These are phyloP conservation scores for Boletellus emodensis DNA, from an alignment of 768 basidiomycete species.

Conservation along the genomic window DNA sequence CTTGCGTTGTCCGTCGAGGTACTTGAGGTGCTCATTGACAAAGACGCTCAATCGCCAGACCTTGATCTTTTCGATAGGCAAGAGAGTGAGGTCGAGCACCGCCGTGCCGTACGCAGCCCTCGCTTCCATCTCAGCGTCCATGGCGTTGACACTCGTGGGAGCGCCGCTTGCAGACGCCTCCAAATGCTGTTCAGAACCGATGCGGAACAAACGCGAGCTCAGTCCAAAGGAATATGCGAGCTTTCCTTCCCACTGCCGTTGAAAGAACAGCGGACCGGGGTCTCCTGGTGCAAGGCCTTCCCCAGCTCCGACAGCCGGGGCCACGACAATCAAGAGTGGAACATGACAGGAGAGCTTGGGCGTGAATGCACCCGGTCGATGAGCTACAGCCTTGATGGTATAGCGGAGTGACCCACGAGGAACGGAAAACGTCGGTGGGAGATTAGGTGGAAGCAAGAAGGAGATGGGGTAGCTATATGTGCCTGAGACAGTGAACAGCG, in stretches of 20 bases:
- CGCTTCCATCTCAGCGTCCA: conserved; percentile 2
- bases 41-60: conserved; percentile 68
- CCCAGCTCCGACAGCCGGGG: conserved; percentile 76
- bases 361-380: conserved; percentile 84
- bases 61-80: conserved; percentile 85
- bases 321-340: conserved; percentile 73
- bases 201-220: conserved; percentile 78
- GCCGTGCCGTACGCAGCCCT: conserved; percentile 48
- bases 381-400: conserved; percentile 75
- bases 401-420: conserved; percentile 77
- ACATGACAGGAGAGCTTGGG: conserved; percentile 65
- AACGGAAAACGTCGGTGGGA: conserved; percentile 76
- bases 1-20: not conserved
- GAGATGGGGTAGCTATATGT: conserved; percentile 95
- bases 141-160: too few species aligned
- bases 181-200: conserved; percentile 44
- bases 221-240: conserved; percentile 78
- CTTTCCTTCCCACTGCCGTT: conserved; percentile 89
- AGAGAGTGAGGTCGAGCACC: conserved; percentile 72
- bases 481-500: conserved; percentile 58
- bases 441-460: conserved; percentile 74
- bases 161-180: not conserved
- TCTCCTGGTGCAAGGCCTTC: conserved; percentile 48
- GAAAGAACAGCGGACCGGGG: conserved; percentile 73
- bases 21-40: conserved; percentile 54